These are phyloP conservation scores for Choiromyces venosus DNA, from an alignment of 495 filamentous ascomycete species.

Conservation along the genomic window DNA sequence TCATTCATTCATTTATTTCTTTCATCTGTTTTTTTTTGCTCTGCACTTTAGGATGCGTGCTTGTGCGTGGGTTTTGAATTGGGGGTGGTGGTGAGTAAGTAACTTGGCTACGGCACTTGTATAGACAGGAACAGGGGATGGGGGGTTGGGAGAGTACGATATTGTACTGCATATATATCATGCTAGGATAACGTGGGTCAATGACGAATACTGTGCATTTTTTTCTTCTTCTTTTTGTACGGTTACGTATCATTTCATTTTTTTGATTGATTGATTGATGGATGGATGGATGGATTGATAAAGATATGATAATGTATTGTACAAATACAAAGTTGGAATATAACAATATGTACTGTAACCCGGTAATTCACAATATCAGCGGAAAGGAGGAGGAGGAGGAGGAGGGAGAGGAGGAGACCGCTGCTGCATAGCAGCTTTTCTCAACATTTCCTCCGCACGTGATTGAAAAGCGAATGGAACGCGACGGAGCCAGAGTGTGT, in stretches of 20 bases:
- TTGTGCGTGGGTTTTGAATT: no score
- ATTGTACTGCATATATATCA: no score
- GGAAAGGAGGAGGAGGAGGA: neutral
- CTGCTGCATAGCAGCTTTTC: neutral
- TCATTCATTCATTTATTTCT: no score
- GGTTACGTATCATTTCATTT: neutral
- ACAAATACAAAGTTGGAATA: neutral
- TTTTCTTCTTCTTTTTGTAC: neutral
- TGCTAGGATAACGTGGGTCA: neutral
- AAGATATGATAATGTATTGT: neutral
- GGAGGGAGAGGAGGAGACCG: neutral
- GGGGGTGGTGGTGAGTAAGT: no score
- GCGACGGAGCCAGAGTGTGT: neutral
- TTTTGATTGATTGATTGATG: neutral
- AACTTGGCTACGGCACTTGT: no score
- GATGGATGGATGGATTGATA: neutral
- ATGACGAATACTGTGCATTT: neutral
- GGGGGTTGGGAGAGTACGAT: neutral
- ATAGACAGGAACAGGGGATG: no score
- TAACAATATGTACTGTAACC: neutral
- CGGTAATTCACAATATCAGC: neutral
- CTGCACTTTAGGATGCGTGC: no score
- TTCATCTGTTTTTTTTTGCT: no score
- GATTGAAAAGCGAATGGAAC: neutral
- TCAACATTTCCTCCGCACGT: neutral